Percentiles rank a stretch among this genome's conserved stretches.
Evolutionary conservation across 2,329 filamentous ascomycete species (phyloP).

Genomic region (Fusarium anthophilum): DNA sequence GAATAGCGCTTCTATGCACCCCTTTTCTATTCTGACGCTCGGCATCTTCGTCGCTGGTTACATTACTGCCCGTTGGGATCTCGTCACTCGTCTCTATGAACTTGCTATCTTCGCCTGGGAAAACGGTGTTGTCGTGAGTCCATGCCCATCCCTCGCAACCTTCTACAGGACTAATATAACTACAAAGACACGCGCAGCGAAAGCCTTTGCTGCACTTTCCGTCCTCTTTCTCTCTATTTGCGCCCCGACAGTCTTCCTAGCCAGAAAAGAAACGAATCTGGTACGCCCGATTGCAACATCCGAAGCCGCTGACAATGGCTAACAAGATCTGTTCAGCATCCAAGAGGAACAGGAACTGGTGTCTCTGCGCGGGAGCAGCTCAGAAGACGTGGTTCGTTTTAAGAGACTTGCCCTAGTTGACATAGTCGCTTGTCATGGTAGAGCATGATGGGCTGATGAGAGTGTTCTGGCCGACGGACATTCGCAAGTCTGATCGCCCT

Average conservation of each 20-base stretch:
- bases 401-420: conserved; percentile 48
- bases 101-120: conserved; percentile 97
- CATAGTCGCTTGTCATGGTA: conserved; percentile 65
- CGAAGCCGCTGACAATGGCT: conserved; percentile 34
- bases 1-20: conserved; percentile 82
- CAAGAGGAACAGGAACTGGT: conserved; percentile 77
- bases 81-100: conserved; percentile 96
- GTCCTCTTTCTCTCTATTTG: conserved; percentile 85
- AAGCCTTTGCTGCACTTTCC: conserved; percentile 85
- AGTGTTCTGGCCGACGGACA: conserved; percentile 97
- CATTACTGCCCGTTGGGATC: conserved; percentile 98
- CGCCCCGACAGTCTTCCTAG: conserved; percentile 84
- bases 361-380: conserved; percentile 97
- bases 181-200: conserved; percentile 79
- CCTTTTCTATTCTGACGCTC: conserved; percentile 93
- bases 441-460: conserved; percentile 91
- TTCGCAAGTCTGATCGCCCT: conserved; percentile 73
- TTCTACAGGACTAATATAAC: neutral
- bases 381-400: conserved; percentile 93
- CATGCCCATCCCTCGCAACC: neutral
- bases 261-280: conserved; percentile 79
- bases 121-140: conserved; percentile 91
- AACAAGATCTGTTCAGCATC: conserved; percentile 69
- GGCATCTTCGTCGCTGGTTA: conserved; percentile 99
- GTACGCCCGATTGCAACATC: conserved; percentile 60